Conservation (phyloP, 768 basidiomycete species). For the Arthromyces matolae region DNA sequence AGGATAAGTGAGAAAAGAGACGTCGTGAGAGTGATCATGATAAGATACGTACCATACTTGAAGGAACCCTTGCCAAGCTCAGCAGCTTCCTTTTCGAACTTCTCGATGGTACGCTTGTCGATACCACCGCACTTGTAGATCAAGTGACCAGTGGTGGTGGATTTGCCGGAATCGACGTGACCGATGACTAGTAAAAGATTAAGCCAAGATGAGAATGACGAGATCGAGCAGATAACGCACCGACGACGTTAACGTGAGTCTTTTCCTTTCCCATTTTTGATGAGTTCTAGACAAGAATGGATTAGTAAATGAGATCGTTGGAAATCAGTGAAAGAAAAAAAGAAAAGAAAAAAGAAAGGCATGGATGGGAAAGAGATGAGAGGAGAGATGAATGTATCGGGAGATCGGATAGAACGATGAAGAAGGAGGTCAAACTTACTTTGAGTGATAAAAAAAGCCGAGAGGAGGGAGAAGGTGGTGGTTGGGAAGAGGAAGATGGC, state of each 20-base stretch:
- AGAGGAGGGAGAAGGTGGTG: conserved; percentile 42
- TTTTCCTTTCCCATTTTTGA: conserved; percentile 95
- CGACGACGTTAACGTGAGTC: conserved; percentile 96
- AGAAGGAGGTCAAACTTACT: conserved; percentile 28
- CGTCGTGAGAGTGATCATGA: conserved; percentile 1
- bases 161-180: conserved; percentile 99
- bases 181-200: conserved; percentile 75
- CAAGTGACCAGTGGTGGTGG: conserved; percentile 99
- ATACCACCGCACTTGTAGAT: conserved; percentile 99
- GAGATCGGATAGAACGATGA: conserved; percentile 12
- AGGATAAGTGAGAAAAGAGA: conserved; percentile 23
- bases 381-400: conserved; percentile 9
- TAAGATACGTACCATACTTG: conserved; percentile 76
- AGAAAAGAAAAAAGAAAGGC: conserved; percentile 4
- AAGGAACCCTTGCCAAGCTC: conserved; percentile 99
- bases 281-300: conserved; percentile 40
- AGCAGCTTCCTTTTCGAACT: conserved; percentile 99
- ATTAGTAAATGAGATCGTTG: conserved; percentile 27
- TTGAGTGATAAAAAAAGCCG: conserved; percentile 31
- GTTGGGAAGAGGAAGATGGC: conserved; percentile 41
- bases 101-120: conserved; percentile 99
- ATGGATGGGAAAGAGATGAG: conserved; percentile 24
- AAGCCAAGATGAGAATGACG: conserved; percentile 22
- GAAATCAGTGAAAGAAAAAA: conserved; percentile 11
- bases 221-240: conserved; percentile 46